Base-by-base conservation (phyloP, 2,329 filamentous ascomycete species). In the Aspergillus sp. region DNA sequence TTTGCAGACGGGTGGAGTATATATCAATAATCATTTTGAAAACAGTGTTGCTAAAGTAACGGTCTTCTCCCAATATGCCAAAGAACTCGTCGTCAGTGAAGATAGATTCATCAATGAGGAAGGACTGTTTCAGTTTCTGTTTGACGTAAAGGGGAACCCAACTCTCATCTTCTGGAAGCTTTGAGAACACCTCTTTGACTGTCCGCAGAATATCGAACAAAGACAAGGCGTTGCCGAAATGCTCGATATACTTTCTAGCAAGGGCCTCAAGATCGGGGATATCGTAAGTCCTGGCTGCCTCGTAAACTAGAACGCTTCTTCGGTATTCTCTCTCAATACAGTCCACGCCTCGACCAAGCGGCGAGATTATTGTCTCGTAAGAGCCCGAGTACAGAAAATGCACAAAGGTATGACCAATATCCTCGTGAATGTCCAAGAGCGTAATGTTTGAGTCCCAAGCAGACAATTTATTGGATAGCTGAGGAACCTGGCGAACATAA, bases 351-450 rank as follows among this genome's bases (percentile, higher is more conserved):
- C 43, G 19, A n/a, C 56, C 48, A 33, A 45, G 21, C 41, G 53
- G 45, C 6, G 50, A 33, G 12, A 23, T 33, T 6, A 60, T 55
- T 3, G 58, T 65, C 53, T 65, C 55, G 37, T 64, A 65, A 3
- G 40, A 35, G 7, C 59, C 62, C 4, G 58, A 56, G 35, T 59
- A 61, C 9, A 64, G 33, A 35, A 64, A 65, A 57, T 64, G 58
- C n/a, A 65, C 47, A 19, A 65, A 43, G 6, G 63, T 64, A 37
- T 65, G 58, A 7, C 62, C 58, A 15, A 43, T 35, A 50, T 61
- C 62, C 21, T 61, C 62, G 31, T 64, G 14, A 76, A 64, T 58
- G 71, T 73, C 31, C 8, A n/a, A 1, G 3, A 49, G 35, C 21
- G 8, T n/a, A 11, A 48, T 24, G 2, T 23, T 7, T 17, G 43